Evolutionary conservation across 2,329 filamentous ascomycete species (phyloP).

Genomic region (Parafenestella ontariensis): DNA sequence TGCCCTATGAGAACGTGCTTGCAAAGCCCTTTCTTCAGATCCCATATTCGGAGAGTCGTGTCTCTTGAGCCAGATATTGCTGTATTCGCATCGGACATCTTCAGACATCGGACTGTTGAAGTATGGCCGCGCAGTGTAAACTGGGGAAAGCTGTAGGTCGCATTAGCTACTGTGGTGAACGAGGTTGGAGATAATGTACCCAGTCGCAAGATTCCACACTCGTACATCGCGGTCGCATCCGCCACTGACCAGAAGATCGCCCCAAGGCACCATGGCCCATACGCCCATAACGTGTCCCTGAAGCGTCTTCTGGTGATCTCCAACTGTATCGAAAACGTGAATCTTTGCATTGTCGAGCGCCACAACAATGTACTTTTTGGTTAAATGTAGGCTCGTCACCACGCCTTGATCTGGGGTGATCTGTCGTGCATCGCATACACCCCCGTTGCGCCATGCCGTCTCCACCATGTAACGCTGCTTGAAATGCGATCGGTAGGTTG

Average conservation of each 20-base stretch:
- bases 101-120: conserved; percentile 93
- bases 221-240: conserved; percentile 96
- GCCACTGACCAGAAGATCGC: conserved; percentile 91
- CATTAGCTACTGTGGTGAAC: conserved; percentile 12
- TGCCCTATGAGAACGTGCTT: conserved; percentile 92
- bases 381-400: conserved; percentile 93
- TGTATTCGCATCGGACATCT: conserved; percentile 94
- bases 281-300: conserved; percentile 99
- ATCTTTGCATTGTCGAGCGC: conserved; percentile 98
- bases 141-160: conserved; percentile 31
- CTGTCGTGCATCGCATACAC: conserved; percentile 80
- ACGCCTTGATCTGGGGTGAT: conserved; percentile 97
- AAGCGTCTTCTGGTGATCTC: conserved; percentile 84
- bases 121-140: conserved; percentile 87
- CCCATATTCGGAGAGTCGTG: conserved; percentile 94
- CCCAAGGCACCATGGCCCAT: conserved; percentile 99
- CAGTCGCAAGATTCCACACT: conserved; percentile 94
- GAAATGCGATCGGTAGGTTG: conserved; percentile 95
- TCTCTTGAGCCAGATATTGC: conserved; percentile 97
- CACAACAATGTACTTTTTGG: conserved; percentile 95
- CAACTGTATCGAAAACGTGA: conserved; percentile 94
- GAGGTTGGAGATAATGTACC: conserved; percentile 62
- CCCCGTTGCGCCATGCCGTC: conserved; percentile 93
- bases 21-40: conserved; percentile 86
- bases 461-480: conserved; percentile 98